Conservation (phyloP, 352 stramenopile species). For the Phytophthora macrochlamydospora region DNA sequence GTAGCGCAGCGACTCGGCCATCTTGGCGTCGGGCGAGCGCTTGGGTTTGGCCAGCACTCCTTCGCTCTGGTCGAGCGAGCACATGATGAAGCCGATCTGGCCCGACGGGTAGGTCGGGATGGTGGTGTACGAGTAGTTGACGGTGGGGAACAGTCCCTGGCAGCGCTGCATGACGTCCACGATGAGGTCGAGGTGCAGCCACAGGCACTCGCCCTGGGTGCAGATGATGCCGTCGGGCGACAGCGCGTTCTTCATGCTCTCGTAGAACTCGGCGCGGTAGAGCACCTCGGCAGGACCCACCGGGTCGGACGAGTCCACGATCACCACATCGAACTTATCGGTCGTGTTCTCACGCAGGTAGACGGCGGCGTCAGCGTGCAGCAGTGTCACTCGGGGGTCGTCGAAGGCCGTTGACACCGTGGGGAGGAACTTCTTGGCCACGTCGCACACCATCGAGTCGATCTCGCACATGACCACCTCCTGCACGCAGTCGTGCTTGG, state of each 20-base stretch:
- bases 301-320: constrained; percentile 97
- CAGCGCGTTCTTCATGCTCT: constrained; percentile 93
- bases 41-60: constrained; percentile 72
- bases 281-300: constrained; percentile 95
- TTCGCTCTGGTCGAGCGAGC: constrained; percentile 73
- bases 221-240: constrained; percentile 85
- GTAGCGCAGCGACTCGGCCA: constrained; percentile 90
- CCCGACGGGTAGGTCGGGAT: constrained; percentile 99
- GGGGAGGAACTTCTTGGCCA: constrained; percentile 94
- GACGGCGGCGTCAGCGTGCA: constrained; percentile 91
- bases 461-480: constrained; percentile 99
- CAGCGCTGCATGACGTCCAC: constrained; percentile 93
- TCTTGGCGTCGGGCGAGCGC: constrained; percentile 56
- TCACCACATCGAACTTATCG: constrained; percentile 96
- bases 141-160: constrained; percentile 90
- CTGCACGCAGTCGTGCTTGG: constrained; percentile 93
- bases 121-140: constrained; percentile 99
- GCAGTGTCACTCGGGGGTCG: constrained; percentile 94
- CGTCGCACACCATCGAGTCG: constrained; percentile 96
- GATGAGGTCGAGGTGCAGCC: constrained; percentile 98
- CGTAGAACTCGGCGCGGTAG: constrained; percentile 96
- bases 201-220: constrained; percentile 97
- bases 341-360: constrained; percentile 86
- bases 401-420: constrained; percentile 94
- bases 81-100: constrained; percentile 98